Percentiles rank a stretch among this genome's conserved stretches.
Evolutionary conservation across 1,284 basidiomycete genomes (phyloP).

Genomic region (Termitomyces sp.): DNA sequence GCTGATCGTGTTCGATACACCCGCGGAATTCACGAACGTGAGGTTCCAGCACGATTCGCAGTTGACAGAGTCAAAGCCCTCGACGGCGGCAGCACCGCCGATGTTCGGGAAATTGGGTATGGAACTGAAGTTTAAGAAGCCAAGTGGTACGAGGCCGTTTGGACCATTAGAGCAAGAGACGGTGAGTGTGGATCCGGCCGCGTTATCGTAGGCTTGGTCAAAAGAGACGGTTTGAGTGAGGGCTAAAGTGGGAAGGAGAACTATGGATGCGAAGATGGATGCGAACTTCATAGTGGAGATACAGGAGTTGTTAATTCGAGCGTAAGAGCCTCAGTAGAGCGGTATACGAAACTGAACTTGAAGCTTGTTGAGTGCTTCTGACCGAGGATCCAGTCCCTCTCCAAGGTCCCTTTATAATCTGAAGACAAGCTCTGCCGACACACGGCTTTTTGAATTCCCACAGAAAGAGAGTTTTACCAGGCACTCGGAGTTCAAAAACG

Average conservation of each 20-base stretch:
- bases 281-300: conserved; percentile 10
- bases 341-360: neutral
- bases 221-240: conserved; percentile 23
- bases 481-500: neutral
- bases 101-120: conserved; percentile 47
- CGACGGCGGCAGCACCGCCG: conserved; percentile 42
- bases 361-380: neutral
- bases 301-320: neutral
- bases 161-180: conserved; percentile 49
- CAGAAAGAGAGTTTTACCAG: neutral
- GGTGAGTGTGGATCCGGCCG: conserved; percentile 24
- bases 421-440: neutral
- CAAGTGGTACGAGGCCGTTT: conserved; percentile 36
- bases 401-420: neutral
- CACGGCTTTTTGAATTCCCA: neutral
- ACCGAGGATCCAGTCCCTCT: neutral
- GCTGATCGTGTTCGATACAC: conserved; percentile 24
- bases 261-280: conserved; percentile 5
- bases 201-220: conserved; percentile 40
- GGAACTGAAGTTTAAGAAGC: conserved; percentile 42
- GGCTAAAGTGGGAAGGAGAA: conserved; percentile 11
- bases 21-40: conserved; percentile 22
- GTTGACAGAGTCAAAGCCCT: conserved; percentile 33
- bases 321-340: neutral
- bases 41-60: conserved; percentile 31